These are phyloP conservation scores for Populus pruinosa DNA, from an alignment of 345 rosid genomes.

Conservation along the genomic window DNA sequence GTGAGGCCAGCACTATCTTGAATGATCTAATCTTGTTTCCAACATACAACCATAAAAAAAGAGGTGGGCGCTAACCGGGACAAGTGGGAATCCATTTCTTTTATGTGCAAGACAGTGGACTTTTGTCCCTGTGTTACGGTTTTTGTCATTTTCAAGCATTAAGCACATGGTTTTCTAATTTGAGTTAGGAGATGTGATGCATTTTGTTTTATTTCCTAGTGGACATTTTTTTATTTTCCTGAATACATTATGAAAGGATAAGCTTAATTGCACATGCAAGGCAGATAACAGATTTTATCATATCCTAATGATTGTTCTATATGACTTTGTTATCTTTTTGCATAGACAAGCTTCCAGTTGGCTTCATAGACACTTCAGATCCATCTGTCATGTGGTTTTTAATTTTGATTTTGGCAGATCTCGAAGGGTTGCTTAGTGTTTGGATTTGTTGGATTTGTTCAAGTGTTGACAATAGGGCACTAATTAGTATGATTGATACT, in stretches of 20 bases:
- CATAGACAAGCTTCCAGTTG: not conserved
- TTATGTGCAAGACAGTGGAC: constrained; percentile 6
- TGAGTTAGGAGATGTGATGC: constrained; percentile 5
- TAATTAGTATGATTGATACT: not conserved
- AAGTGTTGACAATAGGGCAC: not conserved
- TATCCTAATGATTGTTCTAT: not conserved
- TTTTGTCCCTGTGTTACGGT: not conserved
- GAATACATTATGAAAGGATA: not conserved
- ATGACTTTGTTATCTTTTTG: not conserved
- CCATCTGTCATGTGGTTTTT: not conserved
- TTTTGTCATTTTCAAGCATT: constrained; percentile 11
- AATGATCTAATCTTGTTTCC: not conserved
- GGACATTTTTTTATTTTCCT: not conserved
- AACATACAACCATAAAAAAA: not conserved
- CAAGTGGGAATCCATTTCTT: constrained; percentile 14
- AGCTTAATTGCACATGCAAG: constrained; percentile 19
- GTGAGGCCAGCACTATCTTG: not conserved
- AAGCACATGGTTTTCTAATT: not conserved
- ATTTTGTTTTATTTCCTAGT: not conserved
- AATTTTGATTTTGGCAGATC: not conserved
- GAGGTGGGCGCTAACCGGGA: not conserved
- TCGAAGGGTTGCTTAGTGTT: constrained; percentile 3
- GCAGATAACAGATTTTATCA: not conserved
- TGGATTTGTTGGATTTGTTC: not conserved
- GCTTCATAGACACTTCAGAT: constrained; percentile 11